These are phyloP conservation scores for Aspergillus sclerotiicarbonarius DNA, from an alignment of 495 filamentous ascomycete species.

Conservation along the genomic window DNA sequence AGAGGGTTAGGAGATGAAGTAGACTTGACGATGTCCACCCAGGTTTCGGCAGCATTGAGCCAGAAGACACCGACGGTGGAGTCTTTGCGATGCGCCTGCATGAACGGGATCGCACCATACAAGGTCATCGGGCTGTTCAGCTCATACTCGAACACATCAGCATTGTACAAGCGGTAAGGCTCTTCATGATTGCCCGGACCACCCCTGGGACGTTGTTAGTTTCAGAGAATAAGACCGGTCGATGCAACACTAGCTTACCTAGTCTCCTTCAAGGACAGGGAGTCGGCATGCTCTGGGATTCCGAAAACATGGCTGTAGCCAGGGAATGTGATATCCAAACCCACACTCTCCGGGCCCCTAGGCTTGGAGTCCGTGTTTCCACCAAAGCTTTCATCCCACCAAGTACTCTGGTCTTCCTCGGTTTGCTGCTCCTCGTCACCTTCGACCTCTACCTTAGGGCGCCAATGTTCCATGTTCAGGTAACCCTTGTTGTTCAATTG, in stretches of 20 bases:
- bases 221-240: not conserved
- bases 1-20: constrained; percentile 74
- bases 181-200: constrained; percentile 80
- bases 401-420: constrained; percentile 74
- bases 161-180: constrained; percentile 94
- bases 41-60: constrained; percentile 96
- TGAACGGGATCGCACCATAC: constrained; percentile 91
- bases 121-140: constrained; percentile 98
- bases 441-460: constrained; percentile 73
- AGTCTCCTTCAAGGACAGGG: constrained; percentile 84
- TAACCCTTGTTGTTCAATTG: constrained; percentile 84
- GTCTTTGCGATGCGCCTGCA: constrained; percentile 92
- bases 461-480: constrained; percentile 94
- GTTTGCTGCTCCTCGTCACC: constrained; percentile 46
- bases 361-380: constrained; percentile 94
- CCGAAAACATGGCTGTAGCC: constrained; percentile 92
- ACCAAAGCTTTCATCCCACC: constrained; percentile 97
- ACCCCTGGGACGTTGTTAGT: constrained; percentile 49
- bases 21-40: constrained; percentile 90
- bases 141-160: constrained; percentile 96
- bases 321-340: constrained; percentile 84
- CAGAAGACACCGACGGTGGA: constrained; percentile 98
- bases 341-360: constrained; percentile 83
- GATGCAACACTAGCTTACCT: constrained; percentile 41
- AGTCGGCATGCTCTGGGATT: constrained; percentile 90